Evolutionary conservation across 2,329 filamentous ascomycete genomes (phyloP).

Genomic region (Ceratocystis cacaofunesta): DNA sequence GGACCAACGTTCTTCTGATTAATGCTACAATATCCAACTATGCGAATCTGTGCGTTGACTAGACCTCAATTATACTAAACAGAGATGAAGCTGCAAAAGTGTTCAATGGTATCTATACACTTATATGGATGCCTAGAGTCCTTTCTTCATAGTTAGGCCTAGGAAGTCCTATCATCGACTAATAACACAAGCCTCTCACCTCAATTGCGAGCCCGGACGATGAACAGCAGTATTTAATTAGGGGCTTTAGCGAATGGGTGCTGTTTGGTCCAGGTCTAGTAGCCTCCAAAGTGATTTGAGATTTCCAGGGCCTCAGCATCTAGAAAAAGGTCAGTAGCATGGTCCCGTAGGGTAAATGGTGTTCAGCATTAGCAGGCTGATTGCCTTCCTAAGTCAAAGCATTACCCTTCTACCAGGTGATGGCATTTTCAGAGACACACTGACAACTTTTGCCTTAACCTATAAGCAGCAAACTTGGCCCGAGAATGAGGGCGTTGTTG

Average conservation of each 20-base stretch:
- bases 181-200: slow-evolving; percentile 51
- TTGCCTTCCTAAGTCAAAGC: slow-evolving; percentile 45
- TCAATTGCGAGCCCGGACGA: slow-evolving; percentile 52
- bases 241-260: slow-evolving; percentile 63
- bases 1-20: no score
- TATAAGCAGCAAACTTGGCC: slow-evolving; percentile 52
- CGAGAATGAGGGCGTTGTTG: slow-evolving; percentile 54
- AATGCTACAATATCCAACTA: no score
- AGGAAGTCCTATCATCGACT: background rate
- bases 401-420: slow-evolving; percentile 50
- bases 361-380: slow-evolving; percentile 43
- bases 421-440: slow-evolving; percentile 53
- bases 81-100: slow-evolving; percentile 56
- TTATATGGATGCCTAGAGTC: background rate
- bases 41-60: slow-evolving; percentile 39
- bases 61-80: slow-evolving; percentile 57
- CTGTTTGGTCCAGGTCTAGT: slow-evolving; percentile 61
- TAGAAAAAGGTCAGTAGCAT: slow-evolving; percentile 45
- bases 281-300: slow-evolving; percentile 35
- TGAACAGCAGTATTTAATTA: slow-evolving; percentile 56
- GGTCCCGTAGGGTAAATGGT: slow-evolving; percentile 41
- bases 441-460: slow-evolving; percentile 57
- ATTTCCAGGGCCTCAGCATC: slow-evolving; percentile 43
- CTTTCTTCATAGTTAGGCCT: background rate
- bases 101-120: slow-evolving; percentile 49